Evolutionary conservation across 768 basidiomycete species (phyloP), one percentile per base, ranked within the genome.

Genomic region (Mycena belliarum): DNA sequence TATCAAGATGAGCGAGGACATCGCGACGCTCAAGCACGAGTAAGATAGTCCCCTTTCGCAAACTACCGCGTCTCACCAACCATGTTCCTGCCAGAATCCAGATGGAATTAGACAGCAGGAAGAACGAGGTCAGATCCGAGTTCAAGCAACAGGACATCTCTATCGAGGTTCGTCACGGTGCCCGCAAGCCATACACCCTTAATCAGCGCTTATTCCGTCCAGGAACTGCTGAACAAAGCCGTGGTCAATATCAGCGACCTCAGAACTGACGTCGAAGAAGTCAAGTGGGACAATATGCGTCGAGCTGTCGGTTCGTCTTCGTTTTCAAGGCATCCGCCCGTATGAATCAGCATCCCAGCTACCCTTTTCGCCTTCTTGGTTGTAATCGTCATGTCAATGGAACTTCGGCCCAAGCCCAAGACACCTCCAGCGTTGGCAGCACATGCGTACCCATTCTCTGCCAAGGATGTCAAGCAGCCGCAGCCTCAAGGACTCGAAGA

Each of bases 41-140:
- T 96, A 64, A 53, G 44, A 41, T 38, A 26, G 59, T 33, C n/a
- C 37, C 29, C 57, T 33, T n/a, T 40, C 51, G 42, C 37, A 38
- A 26, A 53, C 49, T 42, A 32, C 25, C 8, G 18, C 21, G 51
- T 14, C 33, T 56, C 45, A 12, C 50, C 45, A 41, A 63, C 43
- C 57, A 49, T 37, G 16, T 26, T 47, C n/a, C n/a, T n/a, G n/a
- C n/a, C 41, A 97, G 95, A 67, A 92, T 95, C 49, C 95, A 98
- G 72, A 94, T 98, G 87, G 97, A 99, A 54, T 79, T 98, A 58
- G 93, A 96, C 66, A 94, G 87, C 60, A 82, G 96, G 55, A 98
- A 95, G 77, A 93, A 89, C 63, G 97, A 98, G 69, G 83, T 87
- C 15, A 89, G 87, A 67, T 79, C 86, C 1, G 95, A 98, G 49